phyloP scores from a whole-genome alignment of 1,284 basidiomycete species.

The Trametes sp. region DNA sequence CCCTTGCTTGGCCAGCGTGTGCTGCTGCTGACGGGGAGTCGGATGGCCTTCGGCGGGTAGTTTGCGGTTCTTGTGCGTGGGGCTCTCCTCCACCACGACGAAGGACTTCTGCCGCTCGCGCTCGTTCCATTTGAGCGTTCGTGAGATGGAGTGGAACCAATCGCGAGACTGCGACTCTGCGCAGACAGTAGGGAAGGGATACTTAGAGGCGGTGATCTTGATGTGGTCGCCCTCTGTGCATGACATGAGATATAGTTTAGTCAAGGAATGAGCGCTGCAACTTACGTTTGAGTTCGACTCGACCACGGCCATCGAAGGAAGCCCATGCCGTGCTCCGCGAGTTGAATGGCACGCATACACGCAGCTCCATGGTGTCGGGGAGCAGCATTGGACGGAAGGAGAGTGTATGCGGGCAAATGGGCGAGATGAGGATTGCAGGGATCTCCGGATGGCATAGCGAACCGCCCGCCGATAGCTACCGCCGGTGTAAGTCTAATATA shows the following conservation, averaged over 20 bases:
- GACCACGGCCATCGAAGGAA: slow-evolving; percentile 96
- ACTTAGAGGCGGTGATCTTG: slow-evolving; percentile 97
- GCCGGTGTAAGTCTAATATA: slow-evolving; percentile 13
- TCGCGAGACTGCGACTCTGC: slow-evolving; percentile 97
- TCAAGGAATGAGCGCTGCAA: slow-evolving; percentile 24
- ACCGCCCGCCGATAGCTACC: slow-evolving; percentile 92
- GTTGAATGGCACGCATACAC: slow-evolving; percentile 98
- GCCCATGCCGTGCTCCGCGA: slow-evolving; percentile 99
- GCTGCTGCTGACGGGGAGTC: slow-evolving; percentile 21
- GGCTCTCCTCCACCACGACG: slow-evolving; percentile 93
- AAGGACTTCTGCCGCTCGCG: slow-evolving; percentile 97
- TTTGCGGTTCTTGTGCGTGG: slow-evolving; percentile 46
- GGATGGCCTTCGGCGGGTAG: slow-evolving; percentile 13
- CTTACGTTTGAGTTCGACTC: slow-evolving; percentile 94
- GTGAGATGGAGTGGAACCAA: slow-evolving; percentile 97
- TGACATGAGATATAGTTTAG: slow-evolving; percentile 13
- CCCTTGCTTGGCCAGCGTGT: neutral
- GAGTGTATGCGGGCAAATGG: slow-evolving; percentile 98
- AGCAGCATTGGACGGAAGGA: slow-evolving; percentile 99
- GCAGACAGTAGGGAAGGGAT: slow-evolving; percentile 98
- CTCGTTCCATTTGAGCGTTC: slow-evolving; percentile 99
- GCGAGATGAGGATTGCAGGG: slow-evolving; percentile 95
- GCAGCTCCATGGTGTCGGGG: slow-evolving; percentile 98
- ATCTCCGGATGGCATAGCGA: slow-evolving; percentile 99
- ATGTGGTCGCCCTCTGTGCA: slow-evolving; percentile 96